These are phyloP conservation scores for Xylariaceae sp. DNA, from an alignment of 2,329 filamentous ascomycete genomes.

Conservation along the genomic window DNA sequence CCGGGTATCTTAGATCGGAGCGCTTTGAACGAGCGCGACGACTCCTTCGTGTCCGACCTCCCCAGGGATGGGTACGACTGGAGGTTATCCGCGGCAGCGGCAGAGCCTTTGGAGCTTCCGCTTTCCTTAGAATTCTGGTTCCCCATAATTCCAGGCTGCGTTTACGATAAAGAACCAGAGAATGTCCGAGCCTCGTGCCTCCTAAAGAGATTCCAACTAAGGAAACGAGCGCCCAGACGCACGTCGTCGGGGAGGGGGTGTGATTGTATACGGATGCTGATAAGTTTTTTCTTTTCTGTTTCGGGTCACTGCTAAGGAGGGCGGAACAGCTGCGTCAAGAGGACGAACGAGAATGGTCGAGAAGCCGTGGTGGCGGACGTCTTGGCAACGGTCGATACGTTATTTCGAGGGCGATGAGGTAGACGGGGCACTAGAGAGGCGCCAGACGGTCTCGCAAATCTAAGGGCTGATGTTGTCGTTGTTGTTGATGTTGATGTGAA, in stretches of 20 bases:
- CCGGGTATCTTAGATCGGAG: conserved; percentile 88
- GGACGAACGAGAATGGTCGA: conserved; percentile 39
- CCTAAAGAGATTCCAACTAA: conserved; percentile 16
- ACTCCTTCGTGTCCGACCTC: conserved; percentile 89
- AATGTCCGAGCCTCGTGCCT: conserved; percentile 13
- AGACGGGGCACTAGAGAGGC: conserved; percentile 11
- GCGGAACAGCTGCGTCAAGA: conserved; percentile 48
- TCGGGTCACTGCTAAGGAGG: conserved; percentile 41
- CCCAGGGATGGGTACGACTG: conserved; percentile 89
- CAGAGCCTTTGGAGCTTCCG: conserved; percentile 47
- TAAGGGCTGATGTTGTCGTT: conserved; percentile 1
- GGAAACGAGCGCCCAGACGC: conserved; percentile 22
- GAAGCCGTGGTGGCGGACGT: conserved; percentile 46
- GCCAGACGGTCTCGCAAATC: conserved; percentile 1
- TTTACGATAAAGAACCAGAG: background rate
- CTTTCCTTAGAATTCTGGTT: conserved; percentile 65
- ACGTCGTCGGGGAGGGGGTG: conserved; percentile 18
- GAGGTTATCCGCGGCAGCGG: conserved; percentile 42
- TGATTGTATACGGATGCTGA: conserved; percentile 9
- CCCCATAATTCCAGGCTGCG: conserved; percentile 51
- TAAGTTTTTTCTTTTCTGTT: conserved; percentile 13
- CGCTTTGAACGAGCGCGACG: conserved; percentile 76
- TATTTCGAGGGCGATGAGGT: conserved; percentile 17
- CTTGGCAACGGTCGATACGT: conserved; percentile 36
- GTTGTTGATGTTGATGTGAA: conserved; percentile 14